Evolutionary conservation across 2,329 filamentous ascomycete genomes (phyloP), one percentile per base, ranked within the genome.

Genomic region (Drechslerella coelobrocha): DNA sequence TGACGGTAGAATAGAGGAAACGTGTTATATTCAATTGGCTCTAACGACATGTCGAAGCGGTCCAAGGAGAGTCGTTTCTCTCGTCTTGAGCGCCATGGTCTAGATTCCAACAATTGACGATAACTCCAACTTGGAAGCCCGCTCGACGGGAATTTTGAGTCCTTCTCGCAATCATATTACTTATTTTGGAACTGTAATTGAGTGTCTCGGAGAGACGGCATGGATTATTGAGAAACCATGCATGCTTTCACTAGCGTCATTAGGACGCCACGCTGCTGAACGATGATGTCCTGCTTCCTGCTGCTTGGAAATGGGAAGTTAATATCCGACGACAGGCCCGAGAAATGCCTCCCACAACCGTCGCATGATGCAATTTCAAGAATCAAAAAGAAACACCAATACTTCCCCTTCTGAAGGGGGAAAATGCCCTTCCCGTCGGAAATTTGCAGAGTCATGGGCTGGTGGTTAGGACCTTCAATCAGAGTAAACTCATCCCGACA

Each of bases 181-280:
- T 59, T 17, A 21, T 57, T 69, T 54, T 29, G 52, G 65, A 57
- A 69, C 8, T 57, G 57, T 57, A 53, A 69, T 69, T 69, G 57
- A 56, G 23, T 53, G 45, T 57, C 65, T 69, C 26, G 26, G n/a
- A 27, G n/a, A 21, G 23, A 17, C 31, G 55, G 55, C 47, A 14
- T 39, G 39, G 41, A 48, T 53, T 48, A 24, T 60, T 4, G 31
- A 21, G 19, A 19, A 26, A 23, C 24, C 27, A 27, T 51, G n/a
- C 23, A 19, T 14, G 23, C 8, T 17, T 19, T 21, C 12, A 26
- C 27, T 34, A n/a, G 14, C 34, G 43, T 61, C 21, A 52, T 50
- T 26, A 26, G 19, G 26, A 7, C 37, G 23, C 4, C 12, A 39
- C 17, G 12, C 12, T n/a, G 17, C 17, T 39, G 34, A 3, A 14